phyloP scores from a whole-genome alignment of 1,284 basidiomycete species.

The Boletus sp. region DNA sequence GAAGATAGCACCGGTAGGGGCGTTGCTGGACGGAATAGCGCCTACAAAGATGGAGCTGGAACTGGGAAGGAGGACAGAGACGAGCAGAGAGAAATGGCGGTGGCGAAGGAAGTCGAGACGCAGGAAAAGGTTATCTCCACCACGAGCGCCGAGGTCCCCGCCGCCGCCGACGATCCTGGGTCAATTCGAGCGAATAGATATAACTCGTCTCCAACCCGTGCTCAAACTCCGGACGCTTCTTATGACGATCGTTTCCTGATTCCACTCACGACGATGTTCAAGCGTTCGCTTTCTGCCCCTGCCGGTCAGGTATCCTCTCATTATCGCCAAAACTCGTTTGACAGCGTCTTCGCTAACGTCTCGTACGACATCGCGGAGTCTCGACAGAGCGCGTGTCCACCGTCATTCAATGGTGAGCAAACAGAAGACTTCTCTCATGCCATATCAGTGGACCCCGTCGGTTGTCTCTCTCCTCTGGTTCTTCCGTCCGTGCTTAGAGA shows the following conservation, averaged over 20 bases:
- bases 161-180: not conserved
- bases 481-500: slow-evolving; percentile 32
- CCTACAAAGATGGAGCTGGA: slow-evolving; percentile 5
- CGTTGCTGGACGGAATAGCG: slow-evolving; percentile 2
- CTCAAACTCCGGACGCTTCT: slow-evolving; percentile 30
- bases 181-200: slow-evolving; percentile 6
- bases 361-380: slow-evolving; percentile 32
- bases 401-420: slow-evolving; percentile 18
- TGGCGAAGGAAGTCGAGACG: slow-evolving; percentile 14
- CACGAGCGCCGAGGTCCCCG: not conserved
- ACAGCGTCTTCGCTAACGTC: slow-evolving; percentile 30
- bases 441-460: slow-evolving; percentile 22
- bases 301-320: slow-evolving; percentile 27
- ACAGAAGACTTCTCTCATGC: slow-evolving; percentile 21
- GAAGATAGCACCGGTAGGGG: slow-evolving; percentile 18
- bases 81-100: slow-evolving; percentile 20
- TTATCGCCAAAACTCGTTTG: slow-evolving; percentile 23
- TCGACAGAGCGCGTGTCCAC: slow-evolving; percentile 10
- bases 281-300: slow-evolving; percentile 54
- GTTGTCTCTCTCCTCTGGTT: slow-evolving; percentile 30
- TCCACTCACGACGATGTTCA: slow-evolving; percentile 57
- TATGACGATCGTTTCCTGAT: slow-evolving; percentile 39
- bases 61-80: slow-evolving; percentile 21
- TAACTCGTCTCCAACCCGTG: slow-evolving; percentile 23
- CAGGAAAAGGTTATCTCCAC: slow-evolving; percentile 9